Conservation (phyloP, 2,329 filamentous ascomycete species). For the Scortechinia acanthostroma region DNA sequence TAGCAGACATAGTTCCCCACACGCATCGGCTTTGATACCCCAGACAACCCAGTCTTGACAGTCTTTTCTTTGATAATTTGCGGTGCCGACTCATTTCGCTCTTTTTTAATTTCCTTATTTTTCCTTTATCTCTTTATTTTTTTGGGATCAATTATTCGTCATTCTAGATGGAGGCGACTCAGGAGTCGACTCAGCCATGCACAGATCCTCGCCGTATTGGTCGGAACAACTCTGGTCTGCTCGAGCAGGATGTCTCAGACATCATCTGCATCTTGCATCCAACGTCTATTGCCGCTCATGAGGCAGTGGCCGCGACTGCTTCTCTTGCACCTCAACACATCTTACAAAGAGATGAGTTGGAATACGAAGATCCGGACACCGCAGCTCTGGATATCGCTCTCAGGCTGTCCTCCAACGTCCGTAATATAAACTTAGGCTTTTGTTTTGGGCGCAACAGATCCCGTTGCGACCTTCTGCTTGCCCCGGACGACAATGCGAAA, state of each 20-base stretch:
- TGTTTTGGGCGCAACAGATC: slow-evolving; percentile 49
- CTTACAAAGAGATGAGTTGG: neutral
- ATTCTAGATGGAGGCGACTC: neutral
- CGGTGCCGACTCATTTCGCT: too few species aligned
- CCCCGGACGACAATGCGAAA: slow-evolving; percentile 33
- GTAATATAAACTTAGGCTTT: slow-evolving; percentile 45
- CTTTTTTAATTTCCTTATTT: neutral
- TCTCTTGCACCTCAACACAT: neutral
- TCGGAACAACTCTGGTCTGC: neutral
- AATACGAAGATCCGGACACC: neutral
- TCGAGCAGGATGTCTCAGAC: neutral
- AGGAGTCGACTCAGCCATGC: slow-evolving; percentile 1
- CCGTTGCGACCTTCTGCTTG: slow-evolving; percentile 46
- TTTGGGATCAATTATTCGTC: too few species aligned
- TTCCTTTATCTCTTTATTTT: neutral
- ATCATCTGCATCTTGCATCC: slow-evolving; percentile 1
- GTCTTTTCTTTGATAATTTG: too few species aligned
- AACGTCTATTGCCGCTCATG: neutral
- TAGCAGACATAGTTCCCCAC: too few species aligned
- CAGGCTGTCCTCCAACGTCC: neutral
- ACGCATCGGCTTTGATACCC: too few species aligned
- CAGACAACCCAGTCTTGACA: too few species aligned
- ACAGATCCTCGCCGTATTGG: neutral
- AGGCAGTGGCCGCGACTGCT: neutral
- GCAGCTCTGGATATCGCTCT: neutral